Evolutionary conservation across 2,329 filamentous ascomycete species (phyloP), one percentile per base, ranked within the genome.

Genomic region (Aspergillus niger): DNA sequence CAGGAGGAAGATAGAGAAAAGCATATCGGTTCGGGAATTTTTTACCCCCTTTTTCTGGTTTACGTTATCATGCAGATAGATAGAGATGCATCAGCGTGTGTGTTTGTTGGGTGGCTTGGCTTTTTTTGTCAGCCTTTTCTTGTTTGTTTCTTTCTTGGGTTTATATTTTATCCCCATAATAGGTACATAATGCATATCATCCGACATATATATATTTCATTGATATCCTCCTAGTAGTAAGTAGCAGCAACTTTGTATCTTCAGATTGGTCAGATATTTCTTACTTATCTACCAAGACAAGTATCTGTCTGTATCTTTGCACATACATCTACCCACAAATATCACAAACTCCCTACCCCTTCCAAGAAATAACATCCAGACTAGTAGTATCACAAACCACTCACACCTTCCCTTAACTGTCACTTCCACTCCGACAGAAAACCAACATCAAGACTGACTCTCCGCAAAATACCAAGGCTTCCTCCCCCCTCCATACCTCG

Each of bases 391-490:
- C 20, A 20, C 2, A 20, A 20, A 2, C 20, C 20, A 20, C 20
- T 20, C 10, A 30, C 28, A 11, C 28, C 3, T 30, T 3, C 8
- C 3, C 28, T 11, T 30, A 4, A 30, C 28, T 36, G 0, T 26
- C 26, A 26, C 26, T 26, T 26, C 26, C 26, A 26, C 4, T 26
- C 26, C 5, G 2, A 13, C 11, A 13, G 0, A 11, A 11, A 5
- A 1, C 32, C 32, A 13, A 36, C 11, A 13, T 36, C 32, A 36
- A 36, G 5, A 30, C 41, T 17, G 22, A 26, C 7, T 22, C 41
- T 67, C 65, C 52, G 64, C 54, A 65, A 64, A 68, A 56, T 56
- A 68, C 69, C 70, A 74, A 30, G 72, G 72, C 51, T 59, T 65
- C 20, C 63, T 44, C n/a, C 55, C 53, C 1, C 47, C 41, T 11